Evolutionary conservation across 2,329 filamentous ascomycete species (phyloP).

Genomic region (Trichoderma sp.): DNA sequence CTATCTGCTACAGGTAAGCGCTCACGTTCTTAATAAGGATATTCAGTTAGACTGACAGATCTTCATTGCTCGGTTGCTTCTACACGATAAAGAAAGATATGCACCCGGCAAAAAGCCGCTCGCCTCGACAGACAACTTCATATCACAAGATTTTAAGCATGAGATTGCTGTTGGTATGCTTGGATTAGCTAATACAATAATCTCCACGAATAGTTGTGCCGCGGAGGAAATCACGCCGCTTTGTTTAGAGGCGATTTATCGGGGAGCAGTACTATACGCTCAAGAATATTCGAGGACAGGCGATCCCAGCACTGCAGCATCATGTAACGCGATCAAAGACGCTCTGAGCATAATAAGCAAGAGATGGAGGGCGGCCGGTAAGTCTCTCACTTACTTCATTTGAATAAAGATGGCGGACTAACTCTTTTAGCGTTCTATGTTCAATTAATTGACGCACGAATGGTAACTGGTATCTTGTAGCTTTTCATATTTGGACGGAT

Average conservation of each 20-base stretch:
- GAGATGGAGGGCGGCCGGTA: background rate
- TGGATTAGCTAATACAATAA: background rate
- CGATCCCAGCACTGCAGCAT: background rate
- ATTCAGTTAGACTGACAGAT: background rate
- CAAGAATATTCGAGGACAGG: background rate
- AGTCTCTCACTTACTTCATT: background rate
- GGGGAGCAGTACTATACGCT: background rate
- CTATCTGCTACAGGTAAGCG: constrained; percentile 1
- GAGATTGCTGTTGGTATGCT: background rate
- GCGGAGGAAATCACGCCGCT: background rate
- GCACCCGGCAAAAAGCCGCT: background rate
- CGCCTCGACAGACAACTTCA: background rate
- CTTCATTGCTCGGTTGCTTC: background rate
- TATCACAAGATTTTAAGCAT: background rate
- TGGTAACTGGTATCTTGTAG: background rate
- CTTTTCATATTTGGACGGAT: background rate
- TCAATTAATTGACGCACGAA: background rate
- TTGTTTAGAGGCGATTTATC: background rate
- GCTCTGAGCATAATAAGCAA: background rate
- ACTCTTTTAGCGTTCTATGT: background rate
- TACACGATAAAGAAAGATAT: background rate
- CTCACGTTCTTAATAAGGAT: background rate
- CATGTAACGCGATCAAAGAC: background rate
- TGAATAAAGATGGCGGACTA: background rate
- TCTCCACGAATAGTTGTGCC: background rate